Evolutionary conservation across 2,329 filamentous ascomycete genomes (phyloP), one percentile per base, ranked within the genome.

Genomic region (Akanthomyces lecanii): DNA sequence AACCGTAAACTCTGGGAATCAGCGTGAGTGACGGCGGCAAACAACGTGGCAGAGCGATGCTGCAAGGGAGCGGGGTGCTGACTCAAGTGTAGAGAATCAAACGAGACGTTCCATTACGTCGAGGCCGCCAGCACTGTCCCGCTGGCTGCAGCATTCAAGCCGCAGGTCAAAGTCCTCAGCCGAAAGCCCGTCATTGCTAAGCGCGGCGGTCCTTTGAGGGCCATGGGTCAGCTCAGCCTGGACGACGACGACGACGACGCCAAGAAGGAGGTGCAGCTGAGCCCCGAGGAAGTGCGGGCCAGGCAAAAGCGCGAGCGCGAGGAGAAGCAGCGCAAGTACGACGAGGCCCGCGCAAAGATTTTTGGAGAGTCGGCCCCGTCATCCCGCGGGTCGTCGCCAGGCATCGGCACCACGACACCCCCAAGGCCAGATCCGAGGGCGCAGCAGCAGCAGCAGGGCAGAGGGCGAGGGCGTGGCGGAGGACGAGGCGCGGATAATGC

Each of bases 1-100:
- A 96, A 97, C 74, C 86, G 88, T 70, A 89, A 90, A 74, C 78
- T 97, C 62, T 97, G 94, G 94, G 86, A 95, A 71, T 88, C 92
- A 71, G 94, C 93, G 89, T 95, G 85, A 63, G 85, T 72, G 28
- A 28, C 69, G 67, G 8, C 5, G 18, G 40, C 23, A 45, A 38
- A 25, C 4, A 42, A 18, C 8, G 2, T 12, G 10, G 25, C 7
- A 11, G 23, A 11, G 4, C 36, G n/a, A 52, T 23, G 6, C 47
- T 23, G 6, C 33, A 25, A 16, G 18, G 7, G 38, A 23, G 30
- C 18, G 8, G 7, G 6, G 5, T 47, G 30, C 47, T 62, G 40
- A 51, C 47, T 54, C 3, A 36, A 16, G 51, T 30, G 25, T 71
- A 92, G 89, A 57, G 91, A 97, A 75, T 81, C 89, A 10, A 85